Evolutionary conservation across 2,329 filamentous ascomycete species (phyloP).

Genomic region (Fusarium beomiforme): DNA sequence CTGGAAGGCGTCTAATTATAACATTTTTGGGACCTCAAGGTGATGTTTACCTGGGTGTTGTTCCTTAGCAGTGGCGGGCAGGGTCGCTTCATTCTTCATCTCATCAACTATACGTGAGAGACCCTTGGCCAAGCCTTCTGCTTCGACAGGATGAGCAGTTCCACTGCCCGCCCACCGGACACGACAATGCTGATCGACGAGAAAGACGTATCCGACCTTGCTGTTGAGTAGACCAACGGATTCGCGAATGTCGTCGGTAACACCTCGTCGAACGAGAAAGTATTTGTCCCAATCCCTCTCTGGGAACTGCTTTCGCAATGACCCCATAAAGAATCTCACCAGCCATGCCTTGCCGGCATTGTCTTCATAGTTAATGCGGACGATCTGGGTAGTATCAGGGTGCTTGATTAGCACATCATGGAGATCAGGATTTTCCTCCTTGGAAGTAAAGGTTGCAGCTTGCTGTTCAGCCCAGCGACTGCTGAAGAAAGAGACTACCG

Average conservation of each 20-base stretch:
- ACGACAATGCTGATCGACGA: slow-evolving; percentile 86
- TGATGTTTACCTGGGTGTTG: slow-evolving; percentile 47
- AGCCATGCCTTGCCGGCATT: slow-evolving; percentile 74
- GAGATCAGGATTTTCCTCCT: slow-evolving; percentile 74
- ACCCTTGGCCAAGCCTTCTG: slow-evolving; percentile 71
- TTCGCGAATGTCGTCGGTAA: slow-evolving; percentile 70
- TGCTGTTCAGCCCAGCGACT: slow-evolving; percentile 88
- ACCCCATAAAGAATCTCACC: slow-evolving; percentile 65
- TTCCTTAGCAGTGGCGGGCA: slow-evolving; percentile 49
- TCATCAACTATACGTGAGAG: slow-evolving; percentile 71
- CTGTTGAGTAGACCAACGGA: slow-evolving; percentile 80
- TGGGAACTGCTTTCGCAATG: slow-evolving; percentile 60
- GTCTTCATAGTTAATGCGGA: slow-evolving; percentile 91
- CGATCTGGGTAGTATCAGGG: slow-evolving; percentile 71
- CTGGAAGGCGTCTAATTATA: slow-evolving; percentile 36
- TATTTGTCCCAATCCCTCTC: slow-evolving; percentile 68
- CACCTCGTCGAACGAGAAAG: slow-evolving; percentile 67
- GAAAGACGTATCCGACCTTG: slow-evolving; percentile 93
- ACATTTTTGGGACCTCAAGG: slow-evolving; percentile 42
- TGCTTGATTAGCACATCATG: slow-evolving; percentile 67
- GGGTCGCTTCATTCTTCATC: slow-evolving; percentile 52
- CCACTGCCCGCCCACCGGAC: slow-evolving; percentile 96
- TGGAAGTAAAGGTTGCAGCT: slow-evolving; percentile 74
- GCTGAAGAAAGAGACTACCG: slow-evolving; percentile 83
- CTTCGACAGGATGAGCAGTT: slow-evolving; percentile 71